These are phyloP conservation scores for Capsella bursapastoris DNA, from an alignment of 345 rosid species.

Conservation along the genomic window DNA sequence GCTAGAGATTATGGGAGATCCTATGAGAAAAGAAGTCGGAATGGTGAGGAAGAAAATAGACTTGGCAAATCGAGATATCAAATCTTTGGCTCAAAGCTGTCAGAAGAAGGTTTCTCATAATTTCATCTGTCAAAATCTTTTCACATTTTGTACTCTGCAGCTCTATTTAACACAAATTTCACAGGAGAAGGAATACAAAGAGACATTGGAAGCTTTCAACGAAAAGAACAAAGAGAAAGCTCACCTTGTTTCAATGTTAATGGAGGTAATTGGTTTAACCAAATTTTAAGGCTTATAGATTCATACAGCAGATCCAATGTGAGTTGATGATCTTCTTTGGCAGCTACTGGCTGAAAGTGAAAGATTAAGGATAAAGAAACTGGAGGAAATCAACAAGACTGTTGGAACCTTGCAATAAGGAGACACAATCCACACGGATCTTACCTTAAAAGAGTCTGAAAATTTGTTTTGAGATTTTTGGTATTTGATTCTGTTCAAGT, in stretches of 20 bases:
- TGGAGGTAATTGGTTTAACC: slow-evolving; percentile 40
- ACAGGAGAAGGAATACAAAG: slow-evolving; percentile 81
- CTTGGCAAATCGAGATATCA: slow-evolving; percentile 62
- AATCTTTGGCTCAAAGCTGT: slow-evolving; percentile 73
- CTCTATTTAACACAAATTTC: slow-evolving; percentile 6
- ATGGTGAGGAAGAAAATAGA: slow-evolving; percentile 70
- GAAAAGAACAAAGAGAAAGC: slow-evolving; percentile 76
- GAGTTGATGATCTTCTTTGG: slow-evolving; percentile 18
- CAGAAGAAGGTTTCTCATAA: slow-evolving; percentile 66
- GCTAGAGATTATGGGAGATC: slow-evolving; percentile 74
- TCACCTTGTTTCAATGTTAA: slow-evolving; percentile 45
- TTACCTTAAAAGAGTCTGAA: slow-evolving; percentile 5
- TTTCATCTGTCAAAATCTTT: not conserved
- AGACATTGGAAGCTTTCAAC: slow-evolving; percentile 65
- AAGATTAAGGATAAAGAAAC: slow-evolving; percentile 67
- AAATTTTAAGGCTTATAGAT: not conserved
- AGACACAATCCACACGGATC: slow-evolving; percentile 12
- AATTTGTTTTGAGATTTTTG: slow-evolving; percentile 5
- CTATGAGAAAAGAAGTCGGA: slow-evolving; percentile 80
- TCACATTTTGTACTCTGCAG: not conserved
- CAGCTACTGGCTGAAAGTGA: slow-evolving; percentile 81
- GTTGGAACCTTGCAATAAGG: slow-evolving; percentile 50
- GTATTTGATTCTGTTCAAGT: slow-evolving; percentile 16
- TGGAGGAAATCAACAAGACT: slow-evolving; percentile 77
- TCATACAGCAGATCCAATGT: slow-evolving; percentile 11